Evolutionary conservation across 1,284 basidiomycete species (phyloP).

Genomic region (Trichosporon sp.): DNA sequence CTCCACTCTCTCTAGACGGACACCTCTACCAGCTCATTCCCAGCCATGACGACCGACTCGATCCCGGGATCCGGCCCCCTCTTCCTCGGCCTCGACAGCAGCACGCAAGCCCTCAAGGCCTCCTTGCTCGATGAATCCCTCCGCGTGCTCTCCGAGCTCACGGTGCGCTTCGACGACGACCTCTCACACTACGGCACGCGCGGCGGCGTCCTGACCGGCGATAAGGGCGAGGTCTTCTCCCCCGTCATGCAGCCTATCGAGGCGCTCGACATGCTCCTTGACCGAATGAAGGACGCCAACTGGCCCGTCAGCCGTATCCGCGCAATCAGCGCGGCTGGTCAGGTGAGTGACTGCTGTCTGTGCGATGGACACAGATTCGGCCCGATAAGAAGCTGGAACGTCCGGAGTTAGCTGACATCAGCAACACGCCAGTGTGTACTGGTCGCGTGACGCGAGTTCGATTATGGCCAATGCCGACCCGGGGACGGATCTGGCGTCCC

Average conservation of each 20-base stretch:
- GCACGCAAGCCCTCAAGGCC: constrained; percentile 81
- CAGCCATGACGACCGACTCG: constrained; percentile 3
- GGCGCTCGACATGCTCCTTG: constrained; percentile 76
- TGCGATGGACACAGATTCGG: too few relatives aligned
- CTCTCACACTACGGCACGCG: constrained; percentile 71
- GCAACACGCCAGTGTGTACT: constrained; percentile 92
- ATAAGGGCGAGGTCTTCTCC: constrained; percentile 70
- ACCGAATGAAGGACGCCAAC: constrained; percentile 66
- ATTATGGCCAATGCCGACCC: constrained; percentile 65
- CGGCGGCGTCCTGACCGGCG: constrained; percentile 71
- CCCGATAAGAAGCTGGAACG: too few relatives aligned
- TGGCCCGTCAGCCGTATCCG: constrained; percentile 49
- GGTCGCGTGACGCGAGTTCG: constrained; percentile 65
- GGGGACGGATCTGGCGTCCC: background rate
- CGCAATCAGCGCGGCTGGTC: constrained; percentile 52
- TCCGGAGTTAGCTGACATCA: constrained; percentile 47
- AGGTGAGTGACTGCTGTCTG: constrained; percentile 38
- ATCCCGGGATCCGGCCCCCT: constrained; percentile 53
- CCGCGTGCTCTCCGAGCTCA: constrained; percentile 68
- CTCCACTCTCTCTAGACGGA: background rate
- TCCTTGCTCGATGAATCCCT: constrained; percentile 66
- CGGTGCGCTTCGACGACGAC: constrained; percentile 79
- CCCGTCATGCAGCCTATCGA: constrained; percentile 83
- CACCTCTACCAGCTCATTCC: background rate
- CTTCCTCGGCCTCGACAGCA: constrained; percentile 84